phyloP scores from a whole-genome alignment of 768 basidiomycete genomes.

The Leccinum longicurvipes region DNA sequence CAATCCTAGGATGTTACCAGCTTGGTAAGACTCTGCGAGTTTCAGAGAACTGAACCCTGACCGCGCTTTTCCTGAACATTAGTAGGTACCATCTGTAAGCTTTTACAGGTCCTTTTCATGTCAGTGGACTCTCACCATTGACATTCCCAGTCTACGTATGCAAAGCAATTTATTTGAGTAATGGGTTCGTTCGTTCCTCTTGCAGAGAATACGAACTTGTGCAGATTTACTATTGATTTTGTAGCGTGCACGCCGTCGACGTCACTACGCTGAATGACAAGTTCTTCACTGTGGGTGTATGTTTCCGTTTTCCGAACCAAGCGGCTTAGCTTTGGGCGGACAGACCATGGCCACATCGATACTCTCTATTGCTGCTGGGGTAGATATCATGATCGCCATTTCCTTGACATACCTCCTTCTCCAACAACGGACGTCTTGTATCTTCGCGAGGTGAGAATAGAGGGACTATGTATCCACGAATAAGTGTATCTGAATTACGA shows the following conservation, averaged over 20 bases:
- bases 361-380: not conserved
- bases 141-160: slow-evolving; percentile 1
- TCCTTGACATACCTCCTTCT: slow-evolving; percentile 8
- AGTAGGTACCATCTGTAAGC: slow-evolving; percentile 5
- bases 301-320: not conserved
- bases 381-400: slow-evolving; percentile 4
- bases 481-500: not conserved
- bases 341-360: not conserved
- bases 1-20: not conserved
- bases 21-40: slow-evolving; percentile 1
- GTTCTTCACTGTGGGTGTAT: not conserved
- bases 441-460: not conserved
- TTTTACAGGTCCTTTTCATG: not conserved
- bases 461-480: not conserved
- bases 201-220: too few relatives aligned
- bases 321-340: not conserved
- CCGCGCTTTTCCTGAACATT: not conserved
- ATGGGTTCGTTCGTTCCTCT: slow-evolving; percentile 4
- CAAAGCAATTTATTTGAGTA: not conserved
- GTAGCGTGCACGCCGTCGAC: not conserved
- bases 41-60: not conserved
- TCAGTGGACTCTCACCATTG: not conserved
- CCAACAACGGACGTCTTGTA: not conserved
- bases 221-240: not conserved
- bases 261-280: not conserved